phyloP scores from a whole-genome alignment of 148 eudicot genomes.

The Camellia granthamiana region DNA sequence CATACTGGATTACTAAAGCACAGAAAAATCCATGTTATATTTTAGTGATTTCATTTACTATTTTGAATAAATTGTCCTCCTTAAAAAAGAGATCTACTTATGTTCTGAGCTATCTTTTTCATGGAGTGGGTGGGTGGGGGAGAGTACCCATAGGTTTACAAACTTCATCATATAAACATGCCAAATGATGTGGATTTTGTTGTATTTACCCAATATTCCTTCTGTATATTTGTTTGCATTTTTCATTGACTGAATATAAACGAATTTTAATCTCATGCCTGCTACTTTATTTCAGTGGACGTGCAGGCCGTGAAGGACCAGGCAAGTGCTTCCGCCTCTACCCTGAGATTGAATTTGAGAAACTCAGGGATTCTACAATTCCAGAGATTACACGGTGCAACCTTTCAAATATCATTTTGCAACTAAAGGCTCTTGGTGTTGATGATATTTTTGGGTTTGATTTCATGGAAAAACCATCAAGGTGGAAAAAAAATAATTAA shows the following conservation, averaged over 20 bases:
- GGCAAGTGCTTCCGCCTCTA: conserved; percentile 96
- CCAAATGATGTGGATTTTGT: conserved; percentile 13
- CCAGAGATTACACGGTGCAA: conserved; percentile 89
- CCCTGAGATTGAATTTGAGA: conserved; percentile 74
- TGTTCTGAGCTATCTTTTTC: not conserved
- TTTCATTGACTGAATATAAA: not conserved
- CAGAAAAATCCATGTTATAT: not conserved
- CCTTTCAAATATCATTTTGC: conserved; percentile 83
- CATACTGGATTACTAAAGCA: conserved; percentile 1
- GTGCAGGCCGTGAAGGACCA: conserved; percentile 98
- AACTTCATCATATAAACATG: not conserved
- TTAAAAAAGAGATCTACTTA: not conserved
- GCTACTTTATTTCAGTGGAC: conserved; percentile 54
- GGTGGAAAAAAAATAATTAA: conserved; percentile 31
- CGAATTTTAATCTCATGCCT: not conserved
- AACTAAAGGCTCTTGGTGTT: conserved; percentile 90
- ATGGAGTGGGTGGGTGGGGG: not conserved
- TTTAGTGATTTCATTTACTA: not conserved
- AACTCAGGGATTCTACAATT: conserved; percentile 71
- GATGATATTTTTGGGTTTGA: conserved; percentile 86
- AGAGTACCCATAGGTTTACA: not conserved
- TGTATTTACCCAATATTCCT: not conserved
- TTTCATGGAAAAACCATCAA: conserved; percentile 87
- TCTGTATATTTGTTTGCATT: not conserved
- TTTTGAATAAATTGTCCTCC: not conserved